phyloP scores from a whole-genome alignment of 768 basidiomycete species.

The Mycena belliarum region DNA sequence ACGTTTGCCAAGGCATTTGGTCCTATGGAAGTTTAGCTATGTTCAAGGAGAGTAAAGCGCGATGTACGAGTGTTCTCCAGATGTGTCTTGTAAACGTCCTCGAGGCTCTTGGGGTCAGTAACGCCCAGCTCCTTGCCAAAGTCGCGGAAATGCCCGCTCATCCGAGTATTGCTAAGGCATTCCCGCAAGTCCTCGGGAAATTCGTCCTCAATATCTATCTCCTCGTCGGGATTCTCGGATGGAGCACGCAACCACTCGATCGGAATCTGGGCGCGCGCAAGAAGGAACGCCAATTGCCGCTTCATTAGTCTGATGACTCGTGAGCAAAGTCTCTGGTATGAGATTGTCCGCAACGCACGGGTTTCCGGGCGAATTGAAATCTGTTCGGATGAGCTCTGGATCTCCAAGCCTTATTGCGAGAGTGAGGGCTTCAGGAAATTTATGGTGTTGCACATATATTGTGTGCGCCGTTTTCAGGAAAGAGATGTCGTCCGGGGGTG shows the following conservation, averaged over 20 bases:
- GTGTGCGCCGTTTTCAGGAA: slow-evolving; percentile 88
- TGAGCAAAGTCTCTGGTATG: background rate
- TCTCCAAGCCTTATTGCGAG: slow-evolving; percentile 86
- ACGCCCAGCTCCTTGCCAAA: slow-evolving; percentile 96
- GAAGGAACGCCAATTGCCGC: slow-evolving; percentile 90
- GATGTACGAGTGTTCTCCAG: slow-evolving; percentile 81
- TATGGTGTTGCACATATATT: slow-evolving; percentile 84
- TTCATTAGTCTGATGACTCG: slow-evolving; percentile 69
- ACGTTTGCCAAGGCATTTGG: slow-evolving; percentile 71
- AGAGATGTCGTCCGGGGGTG: slow-evolving; percentile 87
- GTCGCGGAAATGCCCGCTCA: slow-evolving; percentile 82
- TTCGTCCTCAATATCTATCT: slow-evolving; percentile 60
- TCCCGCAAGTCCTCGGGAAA: slow-evolving; percentile 81
- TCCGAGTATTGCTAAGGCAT: slow-evolving; percentile 81
- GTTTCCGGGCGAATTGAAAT: slow-evolving; percentile 89
- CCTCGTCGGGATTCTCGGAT: slow-evolving; percentile 49
- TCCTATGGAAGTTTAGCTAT: slow-evolving; percentile 46
- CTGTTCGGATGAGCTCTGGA: slow-evolving; percentile 74
- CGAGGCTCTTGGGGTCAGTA: slow-evolving; percentile 83
- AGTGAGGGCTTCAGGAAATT: slow-evolving; percentile 88
- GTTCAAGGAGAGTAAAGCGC: background rate
- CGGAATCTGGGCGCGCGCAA: slow-evolving; percentile 90
- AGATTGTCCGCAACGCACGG: slow-evolving; percentile 50
- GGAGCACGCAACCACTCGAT: slow-evolving; percentile 82
- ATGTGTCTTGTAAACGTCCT: slow-evolving; percentile 97